Base-by-base conservation (phyloP, 345 rosid species). In the Brassica juncea region DNA sequence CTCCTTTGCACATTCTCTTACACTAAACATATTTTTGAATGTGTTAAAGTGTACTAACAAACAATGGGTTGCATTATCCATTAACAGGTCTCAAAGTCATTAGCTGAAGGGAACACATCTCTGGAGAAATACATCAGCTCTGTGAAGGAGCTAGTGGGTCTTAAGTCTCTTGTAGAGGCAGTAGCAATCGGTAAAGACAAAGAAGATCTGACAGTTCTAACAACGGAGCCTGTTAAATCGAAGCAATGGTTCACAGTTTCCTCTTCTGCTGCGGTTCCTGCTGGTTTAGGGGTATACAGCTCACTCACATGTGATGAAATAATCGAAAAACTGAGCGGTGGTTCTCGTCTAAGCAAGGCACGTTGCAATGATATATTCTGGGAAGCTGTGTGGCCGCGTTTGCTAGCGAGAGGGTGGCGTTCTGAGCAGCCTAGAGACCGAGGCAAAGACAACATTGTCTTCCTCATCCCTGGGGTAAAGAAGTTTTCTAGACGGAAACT, bases 361-460 rank as follows among this genome's bases (percentile, higher is more conserved):
- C 90, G 92, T 10, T 82, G 83, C 49, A 87, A 74, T 71, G 90
- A 91, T 81, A 84, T 91, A 55, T 91, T 89, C 70, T 89, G 93
- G 93, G 96, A 89, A 71, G 92, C 92, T 66, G 90, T 89, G 77
- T 91, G 96, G 96, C 93, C 96, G 0, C 91, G 89, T 64, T 82
- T 91, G 77, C 84, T 91, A 4, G 91, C 88, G 2, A 81, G 84
- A 82, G 93, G 96, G 70, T 91, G 96, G 96, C 84, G 74, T 76
- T 91, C 93, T 8, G 93, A 91, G 81, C 88, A 88, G 78, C 85
- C 89, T 0, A 84, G 82, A 60, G 70, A 88, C 80, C 86, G 72
- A 44, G 75, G 81, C 44, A 87, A 81, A 35, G 81, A 83, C 16
- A 52, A 65, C 79, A 74, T 91, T 3, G 93, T 88, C 59, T 91